Evolutionary conservation across 768 basidiomycete species (phyloP), one percentile per base, ranked within the genome.

Genomic region (Guyanaporus albipodus): DNA sequence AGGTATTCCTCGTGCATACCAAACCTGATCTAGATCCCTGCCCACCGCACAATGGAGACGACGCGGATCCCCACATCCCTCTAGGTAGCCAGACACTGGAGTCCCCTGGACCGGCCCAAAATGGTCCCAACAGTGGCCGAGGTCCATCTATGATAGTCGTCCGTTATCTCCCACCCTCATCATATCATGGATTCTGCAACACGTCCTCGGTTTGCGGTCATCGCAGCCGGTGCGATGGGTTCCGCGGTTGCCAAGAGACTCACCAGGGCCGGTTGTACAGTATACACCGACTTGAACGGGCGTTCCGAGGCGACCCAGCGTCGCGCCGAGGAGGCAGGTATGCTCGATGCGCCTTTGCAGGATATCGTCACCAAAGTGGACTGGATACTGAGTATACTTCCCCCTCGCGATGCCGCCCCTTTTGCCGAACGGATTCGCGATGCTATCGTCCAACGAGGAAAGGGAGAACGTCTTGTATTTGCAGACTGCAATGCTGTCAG

Each of bases 221-320:
- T 83, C 48, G 73, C 79, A 27, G 72, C 79, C 8, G 80, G 81
- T 15, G 73, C 71, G 3, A 84, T 82, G 83, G 81, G 80, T 22
- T 66, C 79, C 6, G 80, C 70, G 17, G 74, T 84, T 24, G 81
- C 71, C 15, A 69, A 62, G 26, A 72, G 69, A 22, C 67, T 83
- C 28, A 68, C 69, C 2, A 55, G 64, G 18, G 66, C 70, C n/a
- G 76, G 79, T 22, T 73, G 73, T 55, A 73, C 69, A 6, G 78
- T 81, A 19, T 72, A 81, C 49, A 82, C 80, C 10, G 73, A 72
- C 52, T 64, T 83, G 34, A 70, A 74, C 22, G 75, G 74, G 26
- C 75, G 81, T 33, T 82, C 79, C 3, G 70, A 73, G 44, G 70
- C 64, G 23, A 76, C 80, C 1, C 67, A 67, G n/a, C 62, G 62